Evolutionary conservation across 2,329 filamentous ascomycete genomes (phyloP).

Genomic region (Neonectria coccinea): DNA sequence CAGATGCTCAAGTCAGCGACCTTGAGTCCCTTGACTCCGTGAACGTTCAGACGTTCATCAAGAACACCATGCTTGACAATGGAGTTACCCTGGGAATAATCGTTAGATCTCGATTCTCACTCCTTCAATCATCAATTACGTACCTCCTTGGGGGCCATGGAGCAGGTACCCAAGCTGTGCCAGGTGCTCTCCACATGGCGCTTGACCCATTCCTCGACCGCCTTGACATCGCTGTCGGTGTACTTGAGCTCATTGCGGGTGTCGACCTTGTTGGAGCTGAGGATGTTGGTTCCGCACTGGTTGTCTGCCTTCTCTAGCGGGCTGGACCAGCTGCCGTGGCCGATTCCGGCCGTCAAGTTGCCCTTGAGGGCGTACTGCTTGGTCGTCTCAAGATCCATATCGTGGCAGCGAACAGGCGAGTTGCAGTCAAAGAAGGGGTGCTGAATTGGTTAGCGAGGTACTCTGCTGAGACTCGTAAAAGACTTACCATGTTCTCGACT

Average conservation of each 20-base stretch:
- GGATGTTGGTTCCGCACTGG: constrained; percentile 55
- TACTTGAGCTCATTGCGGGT: constrained; percentile 75
- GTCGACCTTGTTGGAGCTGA: constrained; percentile 74
- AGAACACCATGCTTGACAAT: constrained; percentile 85
- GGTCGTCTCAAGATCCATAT: constrained; percentile 81
- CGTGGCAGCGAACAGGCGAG: constrained; percentile 75
- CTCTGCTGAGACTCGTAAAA: accelerated
- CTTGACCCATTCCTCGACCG: constrained; percentile 77
- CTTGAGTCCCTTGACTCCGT: constrained; percentile 81
- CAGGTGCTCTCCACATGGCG: constrained; percentile 78
- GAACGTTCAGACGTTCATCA: constrained; percentile 81
- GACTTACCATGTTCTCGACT: constrained; percentile 64
- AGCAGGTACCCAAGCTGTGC: constrained; percentile 70
- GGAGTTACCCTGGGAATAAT: constrained; percentile 70
- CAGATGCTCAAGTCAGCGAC: constrained; percentile 82
- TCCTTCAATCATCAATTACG: background rate
- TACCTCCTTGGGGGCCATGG: constrained; percentile 77
- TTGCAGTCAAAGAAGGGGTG: constrained; percentile 81
- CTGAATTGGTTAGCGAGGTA: constrained; percentile 45
- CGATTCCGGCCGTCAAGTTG: constrained; percentile 77
- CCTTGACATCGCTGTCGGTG: constrained; percentile 69
- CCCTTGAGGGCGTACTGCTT: constrained; percentile 80
- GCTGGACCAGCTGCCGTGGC: constrained; percentile 78
- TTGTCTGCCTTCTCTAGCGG: constrained; percentile 67
- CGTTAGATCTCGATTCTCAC: background rate